Conservation (phyloP, 768 basidiomycete species). For the Polyporus arcularius region DNA sequence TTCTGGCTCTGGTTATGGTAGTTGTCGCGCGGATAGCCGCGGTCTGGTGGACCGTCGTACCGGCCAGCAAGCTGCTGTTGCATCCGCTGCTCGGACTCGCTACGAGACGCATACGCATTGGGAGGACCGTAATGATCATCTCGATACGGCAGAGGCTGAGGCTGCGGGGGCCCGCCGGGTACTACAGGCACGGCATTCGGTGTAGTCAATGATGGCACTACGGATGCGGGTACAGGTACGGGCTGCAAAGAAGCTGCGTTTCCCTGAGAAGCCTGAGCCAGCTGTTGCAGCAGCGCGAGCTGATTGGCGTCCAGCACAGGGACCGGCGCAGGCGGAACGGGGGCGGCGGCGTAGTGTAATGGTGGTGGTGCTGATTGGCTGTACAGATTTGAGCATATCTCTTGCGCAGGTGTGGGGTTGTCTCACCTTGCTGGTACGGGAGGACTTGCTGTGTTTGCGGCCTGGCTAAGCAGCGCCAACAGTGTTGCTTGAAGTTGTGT, state of each 20-base stretch:
- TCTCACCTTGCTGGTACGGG: constrained; percentile 43
- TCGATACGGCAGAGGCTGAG: constrained; percentile 37
- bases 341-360: constrained; percentile 39
- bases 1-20: constrained; percentile 30
- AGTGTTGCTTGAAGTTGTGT: constrained; percentile 57
- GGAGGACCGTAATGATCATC: constrained; percentile 42
- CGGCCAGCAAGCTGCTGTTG: constrained; percentile 33
- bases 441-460: constrained; percentile 45
- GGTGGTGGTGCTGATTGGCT: constrained; percentile 60
- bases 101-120: constrained; percentile 19
- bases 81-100: constrained; percentile 40
- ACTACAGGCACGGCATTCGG: constrained; percentile 32
- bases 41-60: constrained; percentile 42
- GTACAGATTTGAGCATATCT: constrained; percentile 13
- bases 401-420: neutral
- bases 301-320: constrained; percentile 52
- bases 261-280: constrained; percentile 59
- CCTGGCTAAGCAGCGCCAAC: constrained; percentile 69
- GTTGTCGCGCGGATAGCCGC: constrained; percentile 47
- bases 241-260: constrained; percentile 26
- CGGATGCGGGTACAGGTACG: constrained; percentile 30
- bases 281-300: constrained; percentile 74
- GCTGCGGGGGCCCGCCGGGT: constrained; percentile 28
- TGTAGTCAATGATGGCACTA: constrained; percentile 32
- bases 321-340: constrained; percentile 32